Base-by-base conservation (phyloP, 176 grass and related monocot species). In the Tillandsia fasciculata region DNA sequence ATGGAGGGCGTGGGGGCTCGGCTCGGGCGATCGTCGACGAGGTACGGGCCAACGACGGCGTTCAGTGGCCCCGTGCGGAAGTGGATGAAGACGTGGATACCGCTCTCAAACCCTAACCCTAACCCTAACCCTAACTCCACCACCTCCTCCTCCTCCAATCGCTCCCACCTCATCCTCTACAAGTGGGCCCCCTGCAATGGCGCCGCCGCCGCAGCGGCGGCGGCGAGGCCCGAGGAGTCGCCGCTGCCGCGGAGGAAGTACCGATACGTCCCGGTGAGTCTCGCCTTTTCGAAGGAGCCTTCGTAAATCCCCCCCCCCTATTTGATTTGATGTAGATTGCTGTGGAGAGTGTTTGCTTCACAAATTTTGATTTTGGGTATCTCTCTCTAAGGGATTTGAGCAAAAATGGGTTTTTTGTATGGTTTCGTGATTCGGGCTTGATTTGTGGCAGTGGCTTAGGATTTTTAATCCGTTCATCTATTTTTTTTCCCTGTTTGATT, bases 71-170 rank as follows among this genome's bases (percentile, higher is more conserved):
- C 85, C 4, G 85, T 91, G 11, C 64, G 89, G 79, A 87, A 87
- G 70, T 91, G 89, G 89, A 83, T 78, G 59, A 91, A 91, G 85
- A 83, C 67, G 65, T 91, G 89, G 89, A 76, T 91, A 28, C 82
- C 85, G 51, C 76, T 87, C 47, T 48, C 69, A 54, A 47, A 49
- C 23, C 68, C 78, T 51, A 76, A 70, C 18, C 50, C 76, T 12
- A 48, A 67, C 26, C 10, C 71, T 2, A 75, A 68, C 28, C 52
- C 73, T 10, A 47, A 53, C 23, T 72, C 56, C 15, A 64, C 49
- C 24, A 64, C 52, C 28, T 68, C 77, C 2, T 53, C 58, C 2
- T 20, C 18, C 15, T 58, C 52, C 66, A 77, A 68, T 51, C 81
- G 75, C 4, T 82, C 78, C 59, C 83, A 77, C 14, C 78, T 91